Conservation (phyloP, 2,329 filamentous ascomycete genomes). For the Aspergillus candidus region DNA sequence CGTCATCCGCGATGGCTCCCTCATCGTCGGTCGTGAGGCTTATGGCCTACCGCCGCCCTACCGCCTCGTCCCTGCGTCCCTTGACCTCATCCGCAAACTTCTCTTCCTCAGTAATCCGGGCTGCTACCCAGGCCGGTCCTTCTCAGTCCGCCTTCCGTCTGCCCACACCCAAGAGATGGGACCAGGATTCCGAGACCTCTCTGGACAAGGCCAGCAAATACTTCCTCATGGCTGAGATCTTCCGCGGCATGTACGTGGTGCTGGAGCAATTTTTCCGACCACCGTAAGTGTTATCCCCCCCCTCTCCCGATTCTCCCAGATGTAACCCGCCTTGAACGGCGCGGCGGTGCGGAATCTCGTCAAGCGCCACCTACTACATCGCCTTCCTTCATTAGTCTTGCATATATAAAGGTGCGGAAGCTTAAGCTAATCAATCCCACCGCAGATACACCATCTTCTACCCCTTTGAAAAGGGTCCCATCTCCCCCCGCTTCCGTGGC, state of each 20-base stretch:
- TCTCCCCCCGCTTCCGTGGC: slow-evolving; percentile 95
- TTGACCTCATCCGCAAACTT: slow-evolving; percentile 52
- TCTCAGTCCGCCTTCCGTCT: slow-evolving; percentile 77
- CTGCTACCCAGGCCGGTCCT: slow-evolving; percentile 65
- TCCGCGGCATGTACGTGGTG: slow-evolving; percentile 95
- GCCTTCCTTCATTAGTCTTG: neutral
- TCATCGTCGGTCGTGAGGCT: slow-evolving; percentile 40
- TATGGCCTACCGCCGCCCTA: slow-evolving; percentile 36
- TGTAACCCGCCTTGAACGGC: neutral
- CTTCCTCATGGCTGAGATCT: slow-evolving; percentile 93
- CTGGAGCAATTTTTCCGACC: slow-evolving; percentile 97
- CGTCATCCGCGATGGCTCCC: slow-evolving; percentile 38
- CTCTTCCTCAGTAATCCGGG: slow-evolving; percentile 56
- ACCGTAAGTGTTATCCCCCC: slow-evolving; percentile 61
- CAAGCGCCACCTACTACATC: neutral
- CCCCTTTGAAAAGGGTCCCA: slow-evolving; percentile 97
- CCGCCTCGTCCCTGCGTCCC: slow-evolving; percentile 29
- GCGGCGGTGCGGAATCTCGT: neutral
- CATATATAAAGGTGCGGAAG: neutral
- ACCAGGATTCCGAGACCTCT: slow-evolving; percentile 68
- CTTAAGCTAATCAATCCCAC: neutral
- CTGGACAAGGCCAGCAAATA: slow-evolving; percentile 84
- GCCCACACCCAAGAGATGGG: slow-evolving; percentile 67
- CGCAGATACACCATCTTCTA: slow-evolving; percentile 97
- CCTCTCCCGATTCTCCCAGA: neutral